Conservation (phyloP, 805 yeast genomes). For the Yarrowia sp. region DNA sequence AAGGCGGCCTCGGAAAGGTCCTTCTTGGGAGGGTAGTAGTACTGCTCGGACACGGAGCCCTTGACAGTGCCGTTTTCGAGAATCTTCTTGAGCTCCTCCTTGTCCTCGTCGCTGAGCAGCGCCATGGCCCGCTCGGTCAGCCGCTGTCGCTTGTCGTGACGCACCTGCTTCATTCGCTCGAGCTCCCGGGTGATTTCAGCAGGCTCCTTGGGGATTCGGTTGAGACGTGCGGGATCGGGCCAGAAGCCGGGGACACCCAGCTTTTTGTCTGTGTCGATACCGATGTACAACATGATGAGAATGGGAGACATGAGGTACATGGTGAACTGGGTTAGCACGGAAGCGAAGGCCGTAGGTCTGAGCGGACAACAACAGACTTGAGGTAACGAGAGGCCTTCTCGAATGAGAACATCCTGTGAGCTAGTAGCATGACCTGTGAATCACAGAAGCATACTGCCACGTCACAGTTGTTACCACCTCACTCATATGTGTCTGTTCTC, state of each 20-base stretch:
- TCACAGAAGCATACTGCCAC: no score
- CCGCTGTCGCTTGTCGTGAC: slow-evolving; percentile 72
- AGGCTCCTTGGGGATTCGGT: slow-evolving; percentile 91
- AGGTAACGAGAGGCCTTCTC: no score
- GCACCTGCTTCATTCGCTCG: slow-evolving; percentile 81
- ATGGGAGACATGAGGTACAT: slow-evolving; percentile 87
- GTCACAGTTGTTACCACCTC: no score
- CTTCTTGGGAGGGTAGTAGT: slow-evolving; percentile 36
- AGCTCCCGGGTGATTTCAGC: slow-evolving; percentile 90
- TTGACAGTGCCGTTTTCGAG: slow-evolving; percentile 33
- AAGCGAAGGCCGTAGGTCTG: neutral
- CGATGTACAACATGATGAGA: slow-evolving; percentile 90
- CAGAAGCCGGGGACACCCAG: slow-evolving; percentile 92
- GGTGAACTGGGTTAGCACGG: slow-evolving; percentile 51
- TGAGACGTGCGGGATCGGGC: slow-evolving; percentile 94
- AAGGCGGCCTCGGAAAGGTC: slow-evolving; percentile 5
- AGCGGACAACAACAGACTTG: neutral
- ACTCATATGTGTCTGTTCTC: no score
- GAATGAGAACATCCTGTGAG: no score
- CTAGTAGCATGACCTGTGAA: no score
- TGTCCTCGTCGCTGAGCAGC: slow-evolving; percentile 54
- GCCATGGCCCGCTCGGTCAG: slow-evolving; percentile 74
- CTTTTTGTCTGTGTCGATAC: slow-evolving; percentile 86
- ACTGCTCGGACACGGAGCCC: slow-evolving; percentile 37
- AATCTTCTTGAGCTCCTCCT: slow-evolving; percentile 37